Base-by-base conservation (phyloP, 805 yeast genomes). In the Pichia phayaonensis region DNA sequence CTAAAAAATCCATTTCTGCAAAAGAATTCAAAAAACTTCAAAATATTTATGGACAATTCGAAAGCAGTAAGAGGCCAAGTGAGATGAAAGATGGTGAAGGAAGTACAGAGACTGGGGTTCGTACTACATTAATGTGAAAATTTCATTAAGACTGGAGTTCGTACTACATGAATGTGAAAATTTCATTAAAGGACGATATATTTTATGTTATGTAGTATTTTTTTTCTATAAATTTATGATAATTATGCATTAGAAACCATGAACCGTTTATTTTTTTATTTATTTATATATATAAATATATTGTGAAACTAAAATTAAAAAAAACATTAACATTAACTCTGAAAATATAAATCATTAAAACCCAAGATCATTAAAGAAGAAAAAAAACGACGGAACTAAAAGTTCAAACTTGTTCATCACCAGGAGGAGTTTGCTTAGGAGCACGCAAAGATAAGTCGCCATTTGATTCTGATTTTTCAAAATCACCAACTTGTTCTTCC, bases 21-120 rank as follows among this genome's bases (percentile, higher is more conserved):
- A 76, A 81, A 20, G 98, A 92, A 60, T 74, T 77, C 53, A 57
- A 58, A 8, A 86, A 89, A 59, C 74, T 92, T 45, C 65, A 71
- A 23, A 67, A 63, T 0, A 83, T 92, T 34, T 92, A 92, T 62
- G 62, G 71, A 21, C 82, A 84, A 61, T 94, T 92, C 61, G 78
- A 83, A 6, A 76, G 81, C 40, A 68, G 68, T 20, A 65, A 63
- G 45, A 69, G 97, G 43, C 90, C 86, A 50, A 97, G 96, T 0
- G 83, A 84, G 51, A 81, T 92, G 88, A 96, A 95, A 1, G 82
- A 81, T 55, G 97, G 97, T 0, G 76, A 81, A 34, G 80, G 92
- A 4, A 80, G 94, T 60, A 80, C 72, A 40, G 90, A 86, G 44
- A 76, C 90, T 18, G 97, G 97, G 1, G 96, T 90, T 4, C 73